Base-by-base conservation (phyloP, 768 basidiomycete species). In the Cubamyces sp. region DNA sequence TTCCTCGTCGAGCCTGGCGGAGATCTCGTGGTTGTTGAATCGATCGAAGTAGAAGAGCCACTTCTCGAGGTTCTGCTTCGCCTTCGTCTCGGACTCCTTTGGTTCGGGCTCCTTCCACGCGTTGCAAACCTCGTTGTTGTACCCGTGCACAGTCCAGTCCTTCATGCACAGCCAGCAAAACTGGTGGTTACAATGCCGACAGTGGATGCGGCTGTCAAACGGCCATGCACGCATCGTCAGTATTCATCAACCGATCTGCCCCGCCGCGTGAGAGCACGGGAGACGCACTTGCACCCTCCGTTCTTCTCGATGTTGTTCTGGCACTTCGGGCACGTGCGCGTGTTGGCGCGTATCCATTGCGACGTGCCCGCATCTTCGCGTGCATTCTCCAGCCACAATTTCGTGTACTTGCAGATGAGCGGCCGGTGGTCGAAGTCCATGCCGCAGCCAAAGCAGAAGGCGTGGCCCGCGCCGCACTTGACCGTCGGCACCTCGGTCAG, bases 141-240 rank as follows among this genome's bases (percentile, higher is more conserved):
- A 68, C 19, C 61, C 47, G 51, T 66, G 61, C 12, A 53, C 57
- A 25, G 61, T 23, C 72, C 70, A 68, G 19, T 56, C 49, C 53
- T 90, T 94, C 95, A 97, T 96, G 78, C 97, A 99, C 54, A 99
- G 93, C 97, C 97, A 99, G 75, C 97, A 99, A 74, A 98, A 99
- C 78, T 93, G 91, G 68, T 91, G 86, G 68, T 92, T 94, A 82
- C 97, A 98, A 76, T 97, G 97, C 80, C 96, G 94, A 79, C 97
- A 98, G 9, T 94, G 95, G 91, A 99, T 99, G 73, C 98, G 97
- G 80, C 96, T 97, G 66, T 34, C 34, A 34, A 9, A 7, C 26
- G 15, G 43, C 46, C 34, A 25, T 3, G n/a, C 15, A 42, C 21
- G 19, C 9, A 48, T 56, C 9, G 34, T 57, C 39, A 43, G 19